Base-by-base conservation (phyloP, 2,329 filamentous ascomycete species). In the Cladosporium sp. region DNA sequence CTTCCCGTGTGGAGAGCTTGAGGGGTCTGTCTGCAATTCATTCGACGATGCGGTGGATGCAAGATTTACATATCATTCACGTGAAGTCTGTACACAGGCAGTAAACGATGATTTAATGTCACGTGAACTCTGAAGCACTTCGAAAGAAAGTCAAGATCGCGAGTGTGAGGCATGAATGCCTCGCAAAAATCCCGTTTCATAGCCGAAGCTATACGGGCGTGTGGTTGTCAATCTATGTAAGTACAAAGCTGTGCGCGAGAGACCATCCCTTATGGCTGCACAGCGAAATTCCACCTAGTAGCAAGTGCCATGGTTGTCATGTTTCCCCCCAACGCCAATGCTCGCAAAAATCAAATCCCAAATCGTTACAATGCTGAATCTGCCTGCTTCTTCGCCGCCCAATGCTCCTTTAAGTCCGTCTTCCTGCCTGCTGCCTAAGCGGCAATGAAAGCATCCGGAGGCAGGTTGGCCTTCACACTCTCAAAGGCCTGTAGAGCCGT, bases 401-500 rank as follows among this genome's bases (percentile, higher is more conserved):
- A 65, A 52, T 53, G 23, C 50, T 46, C 46, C 44, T 21, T 29
- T 33, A 60, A 53, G n/a, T 44, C 55, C 31, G 40, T 65, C 29
- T 46, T 63, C 18, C 31, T 26, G 46, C 18, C 62, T 44, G 40
- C 55, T 52, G 8, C 35, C 62, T 65, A 65, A 29, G 55, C 62
- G 33, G 62, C 62, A 18, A 65, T 50, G 70, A 79, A 83, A 6
- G 80, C 80, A 33, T 81, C 78, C 21, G 79, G 69, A n/a, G 78
- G 77, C 35, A 83, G 67, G 40, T 70, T 79, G 2, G 73, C 91
- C 83, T 89, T 92, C 65, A 91, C 88, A 70, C 89, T 85, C 68
- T 89, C 85, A 75, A 97, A 97, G 35, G 91, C 87, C 63, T 84
- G 81, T 70, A 93, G 80, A 2, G 93, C 94, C 69, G 86, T 85